phyloP scores from a whole-genome alignment of 2,329 filamentous ascomycete species.

The Microsporum audouinii region DNA sequence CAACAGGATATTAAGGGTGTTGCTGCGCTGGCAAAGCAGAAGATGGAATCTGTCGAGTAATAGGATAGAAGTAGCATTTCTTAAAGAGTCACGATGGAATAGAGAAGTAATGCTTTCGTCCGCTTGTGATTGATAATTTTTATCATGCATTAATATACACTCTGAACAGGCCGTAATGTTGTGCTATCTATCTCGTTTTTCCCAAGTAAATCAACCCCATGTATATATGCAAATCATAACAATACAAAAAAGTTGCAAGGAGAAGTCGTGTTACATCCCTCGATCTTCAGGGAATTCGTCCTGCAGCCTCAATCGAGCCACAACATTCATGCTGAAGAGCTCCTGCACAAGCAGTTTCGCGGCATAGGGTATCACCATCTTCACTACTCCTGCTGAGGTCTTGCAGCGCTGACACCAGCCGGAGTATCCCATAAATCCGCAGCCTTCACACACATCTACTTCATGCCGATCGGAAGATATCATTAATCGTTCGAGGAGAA shows the following conservation, averaged over 20 bases:
- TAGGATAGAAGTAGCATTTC: neutral
- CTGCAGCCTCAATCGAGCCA: constrained; percentile 75
- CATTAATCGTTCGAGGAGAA: constrained; percentile 89
- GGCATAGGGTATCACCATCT: constrained; percentile 95
- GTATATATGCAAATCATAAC: neutral
- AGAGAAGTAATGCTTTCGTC: neutral
- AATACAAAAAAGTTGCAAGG: neutral
- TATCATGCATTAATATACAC: constrained; percentile 1
- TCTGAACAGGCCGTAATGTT: neutral
- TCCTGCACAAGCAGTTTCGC: constrained; percentile 95
- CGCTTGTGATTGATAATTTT: neutral
- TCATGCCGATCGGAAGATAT: constrained; percentile 79
- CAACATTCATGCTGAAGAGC: constrained; percentile 97
- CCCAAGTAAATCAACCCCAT: neutral
- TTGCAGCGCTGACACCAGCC: constrained; percentile 92
- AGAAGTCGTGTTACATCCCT: constrained; percentile 20
- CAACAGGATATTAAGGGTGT: neutral
- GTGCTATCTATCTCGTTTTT: neutral
- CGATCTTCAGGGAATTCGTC: constrained; percentile 68
- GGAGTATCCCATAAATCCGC: constrained; percentile 89
- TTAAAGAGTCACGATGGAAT: neutral
- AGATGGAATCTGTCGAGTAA: neutral
- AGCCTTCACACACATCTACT: constrained; percentile 87
- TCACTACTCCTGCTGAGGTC: constrained; percentile 69
- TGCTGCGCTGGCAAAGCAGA: neutral